Evolutionary conservation across 352 stramenopile species (phyloP).

Genomic region (Aphanomyces stellatus): DNA sequence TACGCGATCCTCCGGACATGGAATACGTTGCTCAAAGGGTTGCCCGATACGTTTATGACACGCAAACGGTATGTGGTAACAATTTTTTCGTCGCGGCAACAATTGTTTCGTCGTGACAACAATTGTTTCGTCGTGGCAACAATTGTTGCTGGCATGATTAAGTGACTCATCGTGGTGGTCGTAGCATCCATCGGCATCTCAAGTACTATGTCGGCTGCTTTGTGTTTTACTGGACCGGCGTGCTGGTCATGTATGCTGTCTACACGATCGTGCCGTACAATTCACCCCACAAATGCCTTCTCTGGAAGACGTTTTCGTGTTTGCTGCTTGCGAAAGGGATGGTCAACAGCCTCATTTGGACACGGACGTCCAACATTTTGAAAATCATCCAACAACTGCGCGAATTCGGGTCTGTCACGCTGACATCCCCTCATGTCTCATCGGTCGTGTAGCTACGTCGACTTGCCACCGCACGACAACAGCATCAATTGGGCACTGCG

Average conservation of each 20-base stretch:
- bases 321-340: conserved; percentile 67
- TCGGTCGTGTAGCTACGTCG: conserved; percentile 24
- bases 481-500: conserved; percentile 83
- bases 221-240: conserved; percentile 77
- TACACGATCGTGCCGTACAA: conserved; percentile 51
- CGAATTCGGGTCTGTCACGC: conserved; percentile 28
- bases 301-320: conserved; percentile 66
- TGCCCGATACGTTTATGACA: conserved; percentile 65
- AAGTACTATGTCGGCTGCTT: conserved; percentile 86
- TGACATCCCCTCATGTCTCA: background rate
- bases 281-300: conserved; percentile 40
- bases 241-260: conserved; percentile 54
- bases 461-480: conserved; percentile 56
- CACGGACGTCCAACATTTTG: conserved; percentile 71
- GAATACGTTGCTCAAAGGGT: conserved; percentile 70
- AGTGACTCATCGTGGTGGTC: background rate
- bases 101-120: background rate
- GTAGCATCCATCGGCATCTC: conserved; percentile 56
- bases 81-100: background rate
- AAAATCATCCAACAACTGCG: conserved; percentile 63
- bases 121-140: background rate
- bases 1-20: conserved; percentile 65
- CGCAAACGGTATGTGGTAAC: conserved; percentile 31
- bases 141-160: background rate
- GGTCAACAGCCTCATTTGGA: conserved; percentile 78